A percentile compares a stretch with the other conserved stretches of the same genome.
These are phyloP conservation scores for Glycyrrhiza uralensis DNA, from an alignment of 306 rosid genomes.

Conservation along the genomic window DNA sequence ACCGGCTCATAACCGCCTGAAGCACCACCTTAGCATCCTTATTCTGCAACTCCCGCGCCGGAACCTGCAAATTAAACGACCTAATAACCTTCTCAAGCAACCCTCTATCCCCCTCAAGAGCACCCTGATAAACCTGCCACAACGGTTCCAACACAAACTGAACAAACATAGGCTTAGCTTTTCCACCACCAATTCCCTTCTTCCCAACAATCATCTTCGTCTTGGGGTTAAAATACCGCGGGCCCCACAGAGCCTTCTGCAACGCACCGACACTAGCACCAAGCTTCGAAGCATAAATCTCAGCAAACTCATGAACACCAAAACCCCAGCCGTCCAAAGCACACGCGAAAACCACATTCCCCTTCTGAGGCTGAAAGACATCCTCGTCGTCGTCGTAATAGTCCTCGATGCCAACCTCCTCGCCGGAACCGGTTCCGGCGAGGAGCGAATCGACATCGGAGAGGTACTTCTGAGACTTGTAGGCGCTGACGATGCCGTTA, in stretches of 20 bases:
- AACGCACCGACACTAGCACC: constrained; percentile 62
- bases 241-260: constrained; percentile 77
- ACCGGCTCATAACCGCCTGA: constrained; percentile 76
- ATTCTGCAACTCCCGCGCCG: constrained; percentile 67
- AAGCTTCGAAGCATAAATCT: constrained; percentile 61
- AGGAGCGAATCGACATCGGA: constrained; percentile 76
- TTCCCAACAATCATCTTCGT: constrained; percentile 79
- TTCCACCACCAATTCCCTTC: constrained; percentile 53
- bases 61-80: constrained; percentile 58
- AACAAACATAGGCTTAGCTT: constrained; percentile 79
- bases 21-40: constrained; percentile 73
- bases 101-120: constrained; percentile 46
- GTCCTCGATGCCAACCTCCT: constrained; percentile 20
- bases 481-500: constrained; percentile 77
- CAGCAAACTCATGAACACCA: constrained; percentile 63
- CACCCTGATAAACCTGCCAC: constrained; percentile 75
- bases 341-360: constrained; percentile 80
- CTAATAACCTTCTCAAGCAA: constrained; percentile 63
- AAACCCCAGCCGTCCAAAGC: constrained; percentile 96
- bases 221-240: constrained; percentile 53
- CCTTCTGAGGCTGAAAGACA: constrained; percentile 79
- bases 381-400: constrained; percentile 70
- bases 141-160: constrained; percentile 83
- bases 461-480: constrained; percentile 68
- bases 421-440: constrained; percentile 10